Evolutionary conservation across 495 filamentous ascomycete species (phyloP), one percentile per base, ranked within the genome.

Genomic region (Saxophila tyrrhenica): DNA sequence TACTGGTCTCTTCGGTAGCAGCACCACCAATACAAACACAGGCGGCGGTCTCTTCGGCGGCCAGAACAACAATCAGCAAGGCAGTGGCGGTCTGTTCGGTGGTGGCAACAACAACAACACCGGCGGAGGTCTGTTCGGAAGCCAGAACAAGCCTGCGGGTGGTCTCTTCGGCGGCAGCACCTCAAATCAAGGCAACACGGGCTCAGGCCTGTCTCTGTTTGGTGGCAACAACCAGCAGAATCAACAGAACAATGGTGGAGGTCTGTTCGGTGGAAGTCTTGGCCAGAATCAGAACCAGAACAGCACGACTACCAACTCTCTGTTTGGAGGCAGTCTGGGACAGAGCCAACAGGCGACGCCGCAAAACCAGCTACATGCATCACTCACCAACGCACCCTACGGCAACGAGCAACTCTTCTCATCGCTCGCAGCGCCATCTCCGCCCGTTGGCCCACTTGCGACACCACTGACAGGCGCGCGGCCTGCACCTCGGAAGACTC

Each of bases 401-500:
- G 91, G 92, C 21, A 85, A 81, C 51, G 73, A 81, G 63, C 85
- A 85, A 1, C 76, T 97, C 15, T 95, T 94, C 68, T 74, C 77
- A 2, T 82, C 79, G 39, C 67, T 95, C 20, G 78, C 76, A 5
- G 74, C 78, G 0, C 79, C 82, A 13, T 68, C 78, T 8, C 72
- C 80, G 35, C 83, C 84, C 54, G 81, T 85, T 1, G 89, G 89
- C 32, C 89, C 89, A 3, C 73, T 95, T 52, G 89, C 89, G 16
- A 95, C 89, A 0, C 89, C 92, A 0, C 78, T 95, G n/a, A 80
- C 78, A 21, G 81, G 79, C 54, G 82, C 76, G 51, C 72, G 76
- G 57, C 92, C 94, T 7, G 80, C 89, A 60, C 90, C 94, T 70
- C 92, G 87, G 67, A 79, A 96, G 57, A 92, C 85, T 22, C 88